Base-by-base conservation (phyloP, 306 rosid genomes). In the Cicer pinnatifidum region DNA sequence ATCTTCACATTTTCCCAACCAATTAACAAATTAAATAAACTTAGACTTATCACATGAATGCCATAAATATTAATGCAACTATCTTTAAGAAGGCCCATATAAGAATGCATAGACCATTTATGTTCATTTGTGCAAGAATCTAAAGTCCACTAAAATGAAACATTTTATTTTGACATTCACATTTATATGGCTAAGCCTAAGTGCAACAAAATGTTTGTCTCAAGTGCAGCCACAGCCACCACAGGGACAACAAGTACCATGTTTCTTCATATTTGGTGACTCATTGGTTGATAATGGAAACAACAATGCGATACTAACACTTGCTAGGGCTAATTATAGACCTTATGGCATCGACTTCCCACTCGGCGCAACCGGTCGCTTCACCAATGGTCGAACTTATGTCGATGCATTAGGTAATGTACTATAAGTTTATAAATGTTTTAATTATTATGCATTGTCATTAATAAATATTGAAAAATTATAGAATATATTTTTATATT, bases 201-300 rank as follows among this genome's bases (percentile, higher is more conserved):
- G 76, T 76, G 84, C 37, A 1, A 83, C 48, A 67, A 81, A 33
- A 60, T 89, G 85, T 28, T 75, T 84, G 10, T 85, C 93, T n/a
- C 85, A 85, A 76, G 59, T 68, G 13, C 74, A 38, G 77, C 82
- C 85, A 54, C 54, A 39, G 51, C 76, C 5, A 17, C 85, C 46
- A 2, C 76, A 43, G 43, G 80, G 82, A 15, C 85, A 48, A 12
- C 93, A 86, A 78, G 98, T 93, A 53, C 94, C 94, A 43, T 78
- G 98, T 19, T 93, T 91, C 81, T 93, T 85, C 96, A 93, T 93
- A 35, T 91, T 93, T 53, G 98, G 98, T 0, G 98, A 93, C 73
- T 93, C 98, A 0, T 75, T 93, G 86, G 98, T 93, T 11, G 98
- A 93, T 72, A 93, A 93, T 80, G 98, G 98, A 10, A 93, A 93